A percentile compares a stretch with the other conserved stretches of the same genome.
Conservation (phyloP, 2,329 filamentous ascomycete genomes). For the Gliomastix tumulicola region DNA sequence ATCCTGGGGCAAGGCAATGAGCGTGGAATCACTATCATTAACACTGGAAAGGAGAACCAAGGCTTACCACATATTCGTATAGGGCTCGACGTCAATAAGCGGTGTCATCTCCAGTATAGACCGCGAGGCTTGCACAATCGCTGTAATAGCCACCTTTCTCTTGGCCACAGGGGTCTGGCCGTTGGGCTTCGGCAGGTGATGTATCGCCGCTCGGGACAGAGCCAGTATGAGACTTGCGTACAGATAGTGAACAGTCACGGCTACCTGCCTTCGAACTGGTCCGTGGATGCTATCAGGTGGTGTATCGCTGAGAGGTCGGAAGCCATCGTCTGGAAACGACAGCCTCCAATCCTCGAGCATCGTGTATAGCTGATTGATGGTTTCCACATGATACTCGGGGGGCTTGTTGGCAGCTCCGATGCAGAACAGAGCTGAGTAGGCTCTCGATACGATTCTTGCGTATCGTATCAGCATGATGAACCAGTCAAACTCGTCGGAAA, state of each 20-base stretch:
- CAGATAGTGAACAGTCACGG: neutral
- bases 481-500: neutral
- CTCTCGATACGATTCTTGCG: neutral
- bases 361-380: neutral
- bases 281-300: neutral
- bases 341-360: neutral
- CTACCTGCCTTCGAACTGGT: neutral
- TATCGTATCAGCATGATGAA: neutral
- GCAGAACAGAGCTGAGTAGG: neutral
- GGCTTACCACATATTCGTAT: neutral
- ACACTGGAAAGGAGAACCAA: too few relatives aligned
- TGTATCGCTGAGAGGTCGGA: neutral
- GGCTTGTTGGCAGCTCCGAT: neutral
- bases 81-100: neutral
- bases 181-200: neutral
- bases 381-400: neutral
- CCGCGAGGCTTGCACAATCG: neutral
- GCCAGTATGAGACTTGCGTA: neutral
- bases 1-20: too few relatives aligned
- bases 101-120: neutral
- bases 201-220: neutral
- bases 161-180: neutral
- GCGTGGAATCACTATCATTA: too few relatives aligned
- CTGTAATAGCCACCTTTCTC: neutral
- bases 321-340: neutral